These are phyloP conservation scores for Tylopilus balloui DNA, from an alignment of 768 basidiomycete genomes.

Conservation along the genomic window DNA sequence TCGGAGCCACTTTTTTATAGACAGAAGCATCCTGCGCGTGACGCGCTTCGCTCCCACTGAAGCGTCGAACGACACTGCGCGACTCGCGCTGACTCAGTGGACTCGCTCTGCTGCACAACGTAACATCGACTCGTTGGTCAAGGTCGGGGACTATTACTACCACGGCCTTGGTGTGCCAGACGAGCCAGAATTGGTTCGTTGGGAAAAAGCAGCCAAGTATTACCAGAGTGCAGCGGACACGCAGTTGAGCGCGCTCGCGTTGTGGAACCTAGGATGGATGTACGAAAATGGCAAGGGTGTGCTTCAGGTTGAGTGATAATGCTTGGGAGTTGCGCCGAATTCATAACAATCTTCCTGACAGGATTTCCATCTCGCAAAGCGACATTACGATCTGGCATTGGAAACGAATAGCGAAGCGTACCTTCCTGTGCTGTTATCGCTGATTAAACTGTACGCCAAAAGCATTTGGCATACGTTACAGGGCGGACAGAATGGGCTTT, in stretches of 20 bases:
- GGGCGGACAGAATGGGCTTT: conserved; percentile 66
- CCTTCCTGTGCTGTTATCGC: conserved; percentile 77
- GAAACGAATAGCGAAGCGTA: conserved; percentile 89
- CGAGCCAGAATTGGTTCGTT: conserved; percentile 57
- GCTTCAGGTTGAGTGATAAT: conserved; percentile 55
- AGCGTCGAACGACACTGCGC: conserved; percentile 80
- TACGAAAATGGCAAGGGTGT: conserved; percentile 96
- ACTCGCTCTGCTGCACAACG: conserved; percentile 89
- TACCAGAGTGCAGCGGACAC: conserved; percentile 95
- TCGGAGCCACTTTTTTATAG: conserved; percentile 37
- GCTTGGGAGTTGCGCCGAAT: background rate
- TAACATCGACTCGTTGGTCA: conserved; percentile 95
- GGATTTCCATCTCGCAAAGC: conserved; percentile 96
- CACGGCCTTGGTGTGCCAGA: conserved; percentile 78
- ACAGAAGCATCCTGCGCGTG: conserved; percentile 63
- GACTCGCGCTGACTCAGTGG: conserved; percentile 88
- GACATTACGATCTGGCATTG: conserved; percentile 87
- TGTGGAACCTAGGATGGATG: conserved; percentile 99
- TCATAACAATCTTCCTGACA: conserved; percentile 24
- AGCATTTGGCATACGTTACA: conserved; percentile 80
- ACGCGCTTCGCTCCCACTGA: conserved; percentile 64
- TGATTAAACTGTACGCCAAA: conserved; percentile 74
- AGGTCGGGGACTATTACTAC: conserved; percentile 97
- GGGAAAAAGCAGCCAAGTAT: conserved; percentile 89
- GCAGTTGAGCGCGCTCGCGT: conserved; percentile 86